phyloP scores from a whole-genome alignment of 352 stramenopile genomes.

The Globisporangium recalcitrans region DNA sequence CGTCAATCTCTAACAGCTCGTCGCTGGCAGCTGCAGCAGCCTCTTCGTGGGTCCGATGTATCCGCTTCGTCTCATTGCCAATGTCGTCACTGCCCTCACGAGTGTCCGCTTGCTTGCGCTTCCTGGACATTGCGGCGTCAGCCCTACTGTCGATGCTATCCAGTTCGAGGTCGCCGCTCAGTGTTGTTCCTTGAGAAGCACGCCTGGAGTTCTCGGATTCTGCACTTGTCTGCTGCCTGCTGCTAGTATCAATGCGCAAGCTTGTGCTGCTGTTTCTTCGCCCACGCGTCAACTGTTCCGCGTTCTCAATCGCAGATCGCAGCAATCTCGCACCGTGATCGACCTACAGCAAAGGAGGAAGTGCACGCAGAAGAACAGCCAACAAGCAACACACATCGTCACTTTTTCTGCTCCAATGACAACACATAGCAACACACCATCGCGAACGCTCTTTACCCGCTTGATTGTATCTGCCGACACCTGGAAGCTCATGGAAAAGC shows the following conservation, averaged over 20 bases:
- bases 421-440: background rate
- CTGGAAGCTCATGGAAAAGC: conserved; percentile 44
- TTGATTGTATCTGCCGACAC: conserved; percentile 47
- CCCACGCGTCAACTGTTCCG: conserved; percentile 29
- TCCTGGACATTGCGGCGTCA: background rate
- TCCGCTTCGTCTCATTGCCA: conserved; percentile 18
- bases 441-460: conserved; percentile 23
- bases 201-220: background rate
- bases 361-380: background rate
- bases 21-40: conserved; percentile 1
- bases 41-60: conserved; percentile 16
- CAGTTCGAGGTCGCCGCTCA: background rate
- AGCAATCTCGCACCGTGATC: conserved; percentile 28
- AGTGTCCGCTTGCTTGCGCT: conserved; percentile 11
- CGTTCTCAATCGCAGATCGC: conserved; percentile 31
- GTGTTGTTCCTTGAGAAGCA: conserved; percentile 2
- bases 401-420: background rate
- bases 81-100: conserved; percentile 20
- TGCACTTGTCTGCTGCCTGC: background rate
- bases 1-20: conserved; percentile 26
- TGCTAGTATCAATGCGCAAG: conserved; percentile 3
- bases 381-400: background rate
- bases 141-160: background rate
- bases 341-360: conserved; percentile 3
- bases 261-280: conserved; percentile 2